A percentile compares a stretch with the other conserved stretches of the same genome.
Evolutionary conservation across 306 rosid species (phyloP).

Genomic region (Prunus padus): DNA sequence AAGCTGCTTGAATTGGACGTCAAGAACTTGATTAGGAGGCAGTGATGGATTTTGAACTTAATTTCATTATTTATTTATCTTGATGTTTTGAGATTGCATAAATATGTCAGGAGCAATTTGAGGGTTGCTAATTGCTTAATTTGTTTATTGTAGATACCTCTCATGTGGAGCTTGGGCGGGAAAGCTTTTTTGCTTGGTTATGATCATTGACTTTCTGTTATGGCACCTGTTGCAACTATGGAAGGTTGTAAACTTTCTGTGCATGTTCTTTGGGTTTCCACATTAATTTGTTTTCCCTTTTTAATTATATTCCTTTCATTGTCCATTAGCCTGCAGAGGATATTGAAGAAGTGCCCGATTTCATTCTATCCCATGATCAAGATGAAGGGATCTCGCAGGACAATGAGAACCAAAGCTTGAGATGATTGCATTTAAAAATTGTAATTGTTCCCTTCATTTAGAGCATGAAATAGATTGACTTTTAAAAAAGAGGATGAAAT

Average conservation of each 20-base stretch:
- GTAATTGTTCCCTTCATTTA: background rate
- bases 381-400: conserved; percentile 23
- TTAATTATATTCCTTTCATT: conserved; percentile 8
- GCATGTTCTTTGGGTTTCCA: conserved; percentile 5
- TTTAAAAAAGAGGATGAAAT: background rate
- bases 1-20: background rate
- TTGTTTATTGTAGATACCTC: conserved; percentile 57
- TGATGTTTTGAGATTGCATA: background rate
- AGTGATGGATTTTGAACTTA: background rate
- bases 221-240: conserved; percentile 70
- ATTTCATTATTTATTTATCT: background rate
- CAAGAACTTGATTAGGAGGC: background rate
- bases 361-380: conserved; percentile 33
- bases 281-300: background rate
- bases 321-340: conserved; percentile 59
- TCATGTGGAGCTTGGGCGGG: conserved; percentile 90
- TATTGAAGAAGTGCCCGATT: conserved; percentile 61
- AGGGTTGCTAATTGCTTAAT: conserved; percentile 19
- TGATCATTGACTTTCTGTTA: conserved; percentile 74
- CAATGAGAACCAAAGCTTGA: background rate
- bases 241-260: conserved; percentile 48
- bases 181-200: conserved; percentile 81
- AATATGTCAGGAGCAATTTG: background rate
- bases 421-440: background rate
- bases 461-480: background rate